Percentiles rank a stretch among this genome's conserved stretches.
Conservation (phyloP, 441 rosid species). For the Brassica balearica region DNA sequence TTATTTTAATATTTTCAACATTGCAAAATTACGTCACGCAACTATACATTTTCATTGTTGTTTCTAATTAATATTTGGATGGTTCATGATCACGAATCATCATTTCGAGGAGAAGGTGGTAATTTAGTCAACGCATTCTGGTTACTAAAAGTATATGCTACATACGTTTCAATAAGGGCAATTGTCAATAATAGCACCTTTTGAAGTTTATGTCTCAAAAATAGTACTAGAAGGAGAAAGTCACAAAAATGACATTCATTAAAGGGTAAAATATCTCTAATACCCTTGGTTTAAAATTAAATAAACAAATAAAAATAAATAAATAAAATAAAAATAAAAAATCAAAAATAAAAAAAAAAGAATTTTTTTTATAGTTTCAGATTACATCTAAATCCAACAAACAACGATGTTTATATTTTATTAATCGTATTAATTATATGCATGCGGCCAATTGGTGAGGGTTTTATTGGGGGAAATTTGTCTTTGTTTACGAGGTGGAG, state of each 20-base stretch:
- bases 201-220: no score
- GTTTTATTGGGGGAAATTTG: not conserved
- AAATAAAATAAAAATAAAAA: no score
- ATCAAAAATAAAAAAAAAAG: no score
- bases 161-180: not conserved
- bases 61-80: not conserved
- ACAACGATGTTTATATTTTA: not conserved
- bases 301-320: no score
- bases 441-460: not conserved
- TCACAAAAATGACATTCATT: no score
- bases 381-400: not conserved
- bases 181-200: no score
- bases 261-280: no score
- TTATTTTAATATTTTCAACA: not conserved
- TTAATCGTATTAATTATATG: not conserved
- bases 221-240: no score
- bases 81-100: slow-evolving; percentile 32
- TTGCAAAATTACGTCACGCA: slow-evolving; percentile 39
- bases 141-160: not conserved
- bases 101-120: not conserved
- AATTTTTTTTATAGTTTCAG: no score
- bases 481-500: not conserved
- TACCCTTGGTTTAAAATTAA: no score
- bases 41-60: slow-evolving; percentile 16
- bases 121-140: slow-evolving; percentile 19